Base-by-base conservation (phyloP, 805 yeast genomes). In the Wickerhamomyces alni region DNA sequence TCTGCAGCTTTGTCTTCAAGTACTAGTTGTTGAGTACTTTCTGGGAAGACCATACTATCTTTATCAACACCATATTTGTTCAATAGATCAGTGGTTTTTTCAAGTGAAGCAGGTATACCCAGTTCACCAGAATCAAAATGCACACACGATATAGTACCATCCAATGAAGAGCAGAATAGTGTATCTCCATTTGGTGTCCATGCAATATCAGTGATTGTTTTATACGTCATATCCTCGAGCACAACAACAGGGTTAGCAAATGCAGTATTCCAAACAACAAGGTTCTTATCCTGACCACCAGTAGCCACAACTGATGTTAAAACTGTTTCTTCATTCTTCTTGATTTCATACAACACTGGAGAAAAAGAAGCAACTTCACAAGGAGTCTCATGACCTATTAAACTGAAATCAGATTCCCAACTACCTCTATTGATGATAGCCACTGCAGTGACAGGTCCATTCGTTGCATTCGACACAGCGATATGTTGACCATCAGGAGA, bases 211-310 rank as follows among this genome's bases (percentile, higher is more conserved):
- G 96, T 87, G 24, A 93, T 82, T 0, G 96, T 74, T 48, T 84
- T 87, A 29, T 70, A 67, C 3, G 83, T 74, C 13, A 91, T 72
- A 46, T 89, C 94, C 30, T 76, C 76, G 1, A 89, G 86, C 8
- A 88, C 86, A 11, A 85, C 72, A 36, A 93, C 60, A 1, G 99
- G 98, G 36, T 86, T 70, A 5, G 88, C 74, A 38, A 70, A 71
- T 2, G 75, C 62, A 0, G 96, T 91, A 52, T 80, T 80, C 99
- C 99, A 91, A 6, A 91, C 67, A 0, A 88, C 95, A 29, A 93
- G 61, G 1, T 88, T 75, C 52, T 86, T 80, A 61, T 91, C 99
- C 61, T 91, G 98, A 10, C 98, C 98, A 12, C 91, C 96, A 22
- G 96, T 84, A 2, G 97, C 96, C n/a, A 91, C 68, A 1, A 91